Base-by-base conservation (phyloP, 2,329 filamentous ascomycete genomes). In the Cladosporium cucumerinum region DNA sequence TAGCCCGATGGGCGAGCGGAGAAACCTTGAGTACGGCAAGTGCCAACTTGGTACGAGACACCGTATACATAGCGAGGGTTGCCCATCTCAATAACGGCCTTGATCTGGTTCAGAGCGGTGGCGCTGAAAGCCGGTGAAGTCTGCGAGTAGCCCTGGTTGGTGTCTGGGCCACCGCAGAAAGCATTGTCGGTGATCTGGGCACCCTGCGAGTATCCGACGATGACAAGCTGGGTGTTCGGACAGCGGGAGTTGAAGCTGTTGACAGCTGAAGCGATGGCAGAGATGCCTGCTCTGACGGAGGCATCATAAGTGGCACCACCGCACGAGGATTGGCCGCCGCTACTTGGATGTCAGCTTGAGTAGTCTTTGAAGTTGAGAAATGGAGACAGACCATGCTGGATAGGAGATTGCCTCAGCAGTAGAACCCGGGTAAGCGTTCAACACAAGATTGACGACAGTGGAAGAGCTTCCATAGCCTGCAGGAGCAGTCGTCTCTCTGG, bases 101-200 rank as follows among this genome's bases (percentile, higher is more conserved):
- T 72, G 60, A 74, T 66, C 34, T 72, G 68, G 30, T 46, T 63
- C 10, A 64, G 25, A 26, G 67, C 69, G 21, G 69, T 48, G 28
- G 67, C 64, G 16, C 65, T 66, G 26, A 72, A 66, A 18, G 69
- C 60, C 23, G 66, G 59, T 8, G 80, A 79, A 12, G 83, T 82
- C 60, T 80, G 81, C 21, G 76, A 72, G 62, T 84, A 75, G 64
- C 82, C 82, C 49, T 78, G 73, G 61, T 82, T 82, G 3, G 76
- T 73, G 66, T 84, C 83, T 10, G 80, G 79, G 30, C 85, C 86
- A 16, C 86, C 86, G 70, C 86, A 88, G 48, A 87, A 76, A 7
- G 85, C 86, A 68, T 86, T 84, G 68, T 88, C 86, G 74, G 86
- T 83, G 69, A 88, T 88, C 76, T 88, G 84, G 49, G 82, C 85